These are phyloP conservation scores for Micractinium conductrix DNA, from an alignment of 139 green algal species.

Conservation along the genomic window DNA sequence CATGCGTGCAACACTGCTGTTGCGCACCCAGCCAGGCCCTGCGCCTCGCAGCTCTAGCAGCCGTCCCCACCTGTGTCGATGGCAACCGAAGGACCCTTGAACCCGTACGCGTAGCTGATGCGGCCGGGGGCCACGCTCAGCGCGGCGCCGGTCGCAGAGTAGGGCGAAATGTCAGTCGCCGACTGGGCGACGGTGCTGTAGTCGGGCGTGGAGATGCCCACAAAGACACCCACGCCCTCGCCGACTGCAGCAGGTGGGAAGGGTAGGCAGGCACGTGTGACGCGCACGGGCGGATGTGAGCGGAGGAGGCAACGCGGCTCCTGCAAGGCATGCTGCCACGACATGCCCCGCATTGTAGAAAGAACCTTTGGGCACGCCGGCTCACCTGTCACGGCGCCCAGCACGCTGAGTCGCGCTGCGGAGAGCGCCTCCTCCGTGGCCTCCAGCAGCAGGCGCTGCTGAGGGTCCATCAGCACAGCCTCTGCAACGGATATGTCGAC, in stretches of 20 bases:
- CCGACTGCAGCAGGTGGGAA: background rate
- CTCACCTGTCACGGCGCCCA: constrained; percentile 65
- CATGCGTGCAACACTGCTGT: constrained; percentile 61
- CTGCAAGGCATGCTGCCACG: background rate
- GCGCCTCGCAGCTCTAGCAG: background rate
- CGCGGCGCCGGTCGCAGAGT: constrained; percentile 48
- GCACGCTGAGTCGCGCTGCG: constrained; percentile 17
- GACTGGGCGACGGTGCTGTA: background rate
- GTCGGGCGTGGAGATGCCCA: constrained; percentile 60
- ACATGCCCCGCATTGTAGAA: background rate
- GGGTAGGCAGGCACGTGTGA: background rate
- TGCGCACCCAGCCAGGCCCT: too few species aligned
- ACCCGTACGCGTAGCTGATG: constrained; percentile 80
- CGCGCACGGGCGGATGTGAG: background rate
- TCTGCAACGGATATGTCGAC: constrained; percentile 43
- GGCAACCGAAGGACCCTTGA: constrained; percentile 70
- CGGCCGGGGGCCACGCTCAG: constrained; percentile 81
- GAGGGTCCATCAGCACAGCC: constrained; percentile 77
- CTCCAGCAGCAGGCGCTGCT: constrained; percentile 87
- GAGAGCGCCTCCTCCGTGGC: constrained; percentile 38
- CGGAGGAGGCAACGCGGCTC: too few species aligned
- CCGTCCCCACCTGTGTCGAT: constrained; percentile 73
- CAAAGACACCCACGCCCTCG: constrained; percentile 61
- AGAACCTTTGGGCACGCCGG: background rate
- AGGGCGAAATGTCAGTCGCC: background rate